Base-by-base conservation (phyloP, 257 asterid genomes). In the Paulownia fortunei region DNA sequence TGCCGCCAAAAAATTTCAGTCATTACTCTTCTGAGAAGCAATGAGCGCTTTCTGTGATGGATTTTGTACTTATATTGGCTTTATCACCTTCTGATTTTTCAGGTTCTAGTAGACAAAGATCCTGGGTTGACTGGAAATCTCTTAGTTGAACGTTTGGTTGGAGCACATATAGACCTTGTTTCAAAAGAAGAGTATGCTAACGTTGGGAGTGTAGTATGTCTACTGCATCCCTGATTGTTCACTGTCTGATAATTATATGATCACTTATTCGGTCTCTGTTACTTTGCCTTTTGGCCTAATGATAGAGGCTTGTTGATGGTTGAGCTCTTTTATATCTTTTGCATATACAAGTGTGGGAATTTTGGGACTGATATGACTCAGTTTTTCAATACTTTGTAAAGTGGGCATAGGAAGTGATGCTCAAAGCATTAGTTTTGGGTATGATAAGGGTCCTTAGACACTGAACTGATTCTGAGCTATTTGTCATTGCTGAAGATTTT, bases 91-190 rank as follows among this genome's bases (percentile, higher is more conserved):
- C 26, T 42, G 67, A 46, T 73, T 59, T 75, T 85, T 24, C 87
- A 96, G 99, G 89, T 79, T 85, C 89, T 93, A 46, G 93, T 87
- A 49, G 96, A 96, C 81, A 76, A 86, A 55, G 99, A 96, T 85
- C 99, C 99, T 74, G 99, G 99, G 32, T 86, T 96, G 86, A 92
- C 94, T 0, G 99, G 99, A 79, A 96, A 96, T 86, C 98, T 96
- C 63, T 87, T 96, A 74, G 98, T 96, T 23, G 98, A 96, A 72
- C 99, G 99, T 74, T 80, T 96, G 85, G 97, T 93, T 78, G 99
- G 99, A 77, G 98, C 99, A 19, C 97, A 93, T 81, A 85, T 96
- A 60, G 92, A 96, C 83, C 98, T 96, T 68, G 96, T 96, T 71
- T 87, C 98, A 5, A 93, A 96, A 84, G 99, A 93, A 88, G 98